Evolutionary conservation across 805 yeast genomes (phyloP).

Genomic region (Saccharomycopsis synnaedendra): DNA sequence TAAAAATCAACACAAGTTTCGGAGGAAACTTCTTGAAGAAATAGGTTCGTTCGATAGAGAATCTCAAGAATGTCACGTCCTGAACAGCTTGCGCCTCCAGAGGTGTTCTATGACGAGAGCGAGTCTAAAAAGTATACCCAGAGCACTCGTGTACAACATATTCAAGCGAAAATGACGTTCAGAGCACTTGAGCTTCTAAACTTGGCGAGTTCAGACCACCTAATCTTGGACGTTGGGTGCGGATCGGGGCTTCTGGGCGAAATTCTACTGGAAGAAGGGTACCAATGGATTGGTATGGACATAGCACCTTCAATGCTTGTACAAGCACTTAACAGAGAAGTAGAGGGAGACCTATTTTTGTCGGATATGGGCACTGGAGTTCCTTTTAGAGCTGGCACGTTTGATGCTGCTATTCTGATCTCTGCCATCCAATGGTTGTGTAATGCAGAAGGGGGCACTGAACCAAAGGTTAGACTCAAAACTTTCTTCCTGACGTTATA

Average conservation of each 20-base stretch:
- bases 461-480: conserved; percentile 72
- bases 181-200: conserved; percentile 84
- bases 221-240: conserved; percentile 86
- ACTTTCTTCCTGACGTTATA: conserved; percentile 82
- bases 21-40: too few species aligned
- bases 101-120: conserved; percentile 80
- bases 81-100: conserved; percentile 94
- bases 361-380: conserved; percentile 91
- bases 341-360: conserved; percentile 85
- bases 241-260: conserved; percentile 97
- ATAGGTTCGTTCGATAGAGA: background rate
- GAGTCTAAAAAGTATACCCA: conserved; percentile 87
- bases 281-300: conserved; percentile 93
- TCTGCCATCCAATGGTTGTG: conserved; percentile 97
- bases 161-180: conserved; percentile 95
- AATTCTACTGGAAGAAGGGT: conserved; percentile 86
- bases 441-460: conserved; percentile 81
- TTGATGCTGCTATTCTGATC: conserved; percentile 92
- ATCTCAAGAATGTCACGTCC: conserved; percentile 71
- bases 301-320: conserved; percentile 94
- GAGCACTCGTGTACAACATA: conserved; percentile 94
- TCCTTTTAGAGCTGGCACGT: conserved; percentile 92
- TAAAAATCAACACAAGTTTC: too few species aligned
- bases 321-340: conserved; percentile 82
- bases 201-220: conserved; percentile 48